Evolutionary conservation across 257 asterid genomes (phyloP).

Genomic region (Leonotis leonurus): DNA sequence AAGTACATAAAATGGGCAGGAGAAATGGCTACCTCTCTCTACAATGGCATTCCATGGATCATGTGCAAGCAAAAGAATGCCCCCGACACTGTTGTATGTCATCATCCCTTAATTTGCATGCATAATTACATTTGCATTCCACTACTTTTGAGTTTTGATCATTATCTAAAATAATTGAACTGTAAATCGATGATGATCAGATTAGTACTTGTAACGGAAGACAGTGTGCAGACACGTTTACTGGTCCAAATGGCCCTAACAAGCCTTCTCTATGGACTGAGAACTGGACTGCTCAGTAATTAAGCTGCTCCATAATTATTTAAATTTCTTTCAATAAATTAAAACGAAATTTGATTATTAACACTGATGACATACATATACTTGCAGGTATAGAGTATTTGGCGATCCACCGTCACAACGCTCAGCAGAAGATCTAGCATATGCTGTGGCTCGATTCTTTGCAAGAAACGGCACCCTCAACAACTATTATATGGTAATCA

Average conservation of each 20-base stretch:
- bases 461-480: slow-evolving; percentile 71
- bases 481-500: slow-evolving; percentile 84
- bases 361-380: too few species aligned
- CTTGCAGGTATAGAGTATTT: slow-evolving; percentile 58
- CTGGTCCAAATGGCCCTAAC: slow-evolving; percentile 69
- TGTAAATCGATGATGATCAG: too few species aligned
- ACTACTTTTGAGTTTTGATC: too few species aligned
- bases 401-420: slow-evolving; percentile 91
- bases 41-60: slow-evolving; percentile 63
- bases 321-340: too few species aligned
- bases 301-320: too few species aligned
- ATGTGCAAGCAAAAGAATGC: slow-evolving; percentile 92
- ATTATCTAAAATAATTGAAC: too few species aligned
- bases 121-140: too few species aligned
- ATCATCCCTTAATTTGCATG: too few species aligned
- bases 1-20: slow-evolving; percentile 82
- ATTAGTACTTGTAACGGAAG: slow-evolving; percentile 87
- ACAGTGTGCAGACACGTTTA: slow-evolving; percentile 77
- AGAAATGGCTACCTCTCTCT: slow-evolving; percentile 51
- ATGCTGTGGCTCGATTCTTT: slow-evolving; percentile 71
- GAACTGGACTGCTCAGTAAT: slow-evolving; percentile 85
- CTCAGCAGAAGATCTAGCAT: slow-evolving; percentile 86
- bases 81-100: slow-evolving; percentile 54
- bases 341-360: too few species aligned
- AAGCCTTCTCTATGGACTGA: slow-evolving; percentile 94